Percentiles rank a stretch among this genome's conserved stretches.
Evolutionary conservation across 129 eudicot species (phyloP).

Genomic region (Lactuca saligna): DNA sequence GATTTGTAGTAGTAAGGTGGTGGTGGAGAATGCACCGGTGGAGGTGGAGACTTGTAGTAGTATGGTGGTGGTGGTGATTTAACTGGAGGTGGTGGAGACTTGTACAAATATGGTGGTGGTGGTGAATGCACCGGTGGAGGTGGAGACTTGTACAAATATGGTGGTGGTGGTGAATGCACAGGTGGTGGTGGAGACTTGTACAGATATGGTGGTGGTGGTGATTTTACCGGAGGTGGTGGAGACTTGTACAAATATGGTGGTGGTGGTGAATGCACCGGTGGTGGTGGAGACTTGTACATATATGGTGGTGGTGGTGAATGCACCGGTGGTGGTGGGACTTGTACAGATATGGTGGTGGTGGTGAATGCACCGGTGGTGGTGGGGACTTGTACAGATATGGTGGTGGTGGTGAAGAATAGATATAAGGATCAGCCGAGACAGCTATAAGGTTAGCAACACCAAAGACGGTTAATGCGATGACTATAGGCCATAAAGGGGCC

Average conservation of each 20-base stretch:
- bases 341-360: too few relatives aligned
- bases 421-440: too few relatives aligned
- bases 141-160: conserved; percentile 32
- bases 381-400: too few relatives aligned
- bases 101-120: conserved; percentile 32
- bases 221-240: not conserved
- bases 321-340: too few relatives aligned
- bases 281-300: not conserved
- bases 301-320: too few relatives aligned
- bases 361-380: too few relatives aligned
- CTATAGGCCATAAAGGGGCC: conserved; percentile 10
- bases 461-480: not conserved
- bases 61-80: conserved; percentile 39
- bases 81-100: conserved; percentile 20
- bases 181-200: conserved; percentile 29
- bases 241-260: conserved; percentile 22
- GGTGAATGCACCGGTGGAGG: conserved; percentile 31
- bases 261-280: not conserved
- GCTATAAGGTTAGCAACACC: too few relatives aligned
- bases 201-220: conserved; percentile 33
- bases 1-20: conserved; percentile 40
- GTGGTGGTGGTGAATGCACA: conserved; percentile 29
- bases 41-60: conserved; percentile 40
- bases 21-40: conserved; percentile 29
- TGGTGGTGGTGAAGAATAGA: too few relatives aligned